Conservation (phyloP, 306 rosid species). For the Inga oerstediana region DNA sequence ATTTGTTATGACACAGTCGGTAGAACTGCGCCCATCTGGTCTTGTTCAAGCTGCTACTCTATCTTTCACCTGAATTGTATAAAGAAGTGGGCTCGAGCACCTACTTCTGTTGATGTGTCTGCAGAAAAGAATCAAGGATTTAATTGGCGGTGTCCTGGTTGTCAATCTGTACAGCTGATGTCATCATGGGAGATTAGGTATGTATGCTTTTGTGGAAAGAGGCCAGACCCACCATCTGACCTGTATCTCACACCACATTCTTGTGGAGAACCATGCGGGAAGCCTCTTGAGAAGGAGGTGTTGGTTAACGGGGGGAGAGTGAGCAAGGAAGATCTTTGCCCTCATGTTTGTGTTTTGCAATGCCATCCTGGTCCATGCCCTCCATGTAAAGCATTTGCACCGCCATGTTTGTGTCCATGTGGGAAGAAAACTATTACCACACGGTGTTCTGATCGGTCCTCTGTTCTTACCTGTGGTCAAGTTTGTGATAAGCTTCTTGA, state of each 20-base stretch:
- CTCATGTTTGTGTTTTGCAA: constrained; percentile 92
- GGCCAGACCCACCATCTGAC: constrained; percentile 90
- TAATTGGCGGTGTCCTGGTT: constrained; percentile 99
- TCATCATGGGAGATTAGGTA: constrained; percentile 80
- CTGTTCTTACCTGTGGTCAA: constrained; percentile 86
- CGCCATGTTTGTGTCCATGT: constrained; percentile 78
- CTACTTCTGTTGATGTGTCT: constrained; percentile 71
- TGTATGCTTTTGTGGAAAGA: constrained; percentile 84
- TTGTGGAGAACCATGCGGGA: constrained; percentile 91
- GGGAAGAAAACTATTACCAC: constrained; percentile 84
- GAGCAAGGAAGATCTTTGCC: constrained; percentile 74
- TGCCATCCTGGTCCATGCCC: constrained; percentile 99
- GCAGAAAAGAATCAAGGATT: constrained; percentile 78
- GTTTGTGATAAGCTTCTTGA: constrained; percentile 75
- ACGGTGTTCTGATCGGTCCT: constrained; percentile 77
- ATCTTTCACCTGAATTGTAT: constrained; percentile 84
- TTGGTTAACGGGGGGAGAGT: constrained; percentile 47
- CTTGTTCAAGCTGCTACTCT: constrained; percentile 86
- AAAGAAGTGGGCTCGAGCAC: constrained; percentile 94
- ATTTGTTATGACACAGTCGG: constrained; percentile 89
- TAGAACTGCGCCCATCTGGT: constrained; percentile 86
- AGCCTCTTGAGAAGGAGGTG: constrained; percentile 72
- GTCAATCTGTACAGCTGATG: constrained; percentile 81
- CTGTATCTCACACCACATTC: constrained; percentile 93
- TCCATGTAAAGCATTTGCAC: constrained; percentile 92